phyloP scores from a whole-genome alignment of 179 eudicot species.

The Pouteria campechiana region DNA sequence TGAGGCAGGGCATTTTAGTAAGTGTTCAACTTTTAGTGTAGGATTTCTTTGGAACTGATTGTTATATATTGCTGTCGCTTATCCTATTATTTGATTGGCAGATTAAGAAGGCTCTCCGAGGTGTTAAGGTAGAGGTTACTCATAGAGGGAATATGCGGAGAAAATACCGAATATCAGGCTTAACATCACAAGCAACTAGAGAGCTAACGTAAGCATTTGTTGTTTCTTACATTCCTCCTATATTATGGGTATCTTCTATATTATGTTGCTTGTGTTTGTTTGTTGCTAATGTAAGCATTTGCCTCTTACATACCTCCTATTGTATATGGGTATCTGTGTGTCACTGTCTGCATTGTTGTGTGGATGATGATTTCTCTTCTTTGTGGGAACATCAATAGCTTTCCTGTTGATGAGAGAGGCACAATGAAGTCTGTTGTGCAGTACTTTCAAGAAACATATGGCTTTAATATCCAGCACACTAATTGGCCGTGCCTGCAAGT shows the following conservation, averaged over 20 bases:
- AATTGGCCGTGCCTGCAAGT: constrained; percentile 95
- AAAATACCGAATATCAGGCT: constrained; percentile 74
- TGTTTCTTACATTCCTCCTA: neutral
- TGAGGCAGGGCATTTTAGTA: too few species aligned
- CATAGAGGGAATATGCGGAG: constrained; percentile 88
- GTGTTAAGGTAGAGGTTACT: constrained; percentile 88
- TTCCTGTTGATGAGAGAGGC: constrained; percentile 81
- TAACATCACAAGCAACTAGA: constrained; percentile 81
- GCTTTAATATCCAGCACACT: constrained; percentile 56
- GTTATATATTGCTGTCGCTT: too few species aligned
- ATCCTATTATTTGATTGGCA: constrained; percentile 9
- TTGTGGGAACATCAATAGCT: constrained; percentile 32
- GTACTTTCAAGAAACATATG: constrained; percentile 80
- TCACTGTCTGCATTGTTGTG: neutral
- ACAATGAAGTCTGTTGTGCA: constrained; percentile 83
- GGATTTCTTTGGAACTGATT: too few species aligned
- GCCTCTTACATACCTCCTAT: too few species aligned
- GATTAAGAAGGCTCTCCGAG: constrained; percentile 87
- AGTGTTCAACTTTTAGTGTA: too few species aligned
- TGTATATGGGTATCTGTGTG: too few species aligned
- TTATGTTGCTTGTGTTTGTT: too few species aligned
- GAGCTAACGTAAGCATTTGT: constrained; percentile 77
- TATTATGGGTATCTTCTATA: too few species aligned
- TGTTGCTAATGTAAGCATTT: too few species aligned
- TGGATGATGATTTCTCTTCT: neutral